Evolutionary conservation across 805 yeast genomes (phyloP).

Genomic region (Barnettozyma pratensis): DNA sequence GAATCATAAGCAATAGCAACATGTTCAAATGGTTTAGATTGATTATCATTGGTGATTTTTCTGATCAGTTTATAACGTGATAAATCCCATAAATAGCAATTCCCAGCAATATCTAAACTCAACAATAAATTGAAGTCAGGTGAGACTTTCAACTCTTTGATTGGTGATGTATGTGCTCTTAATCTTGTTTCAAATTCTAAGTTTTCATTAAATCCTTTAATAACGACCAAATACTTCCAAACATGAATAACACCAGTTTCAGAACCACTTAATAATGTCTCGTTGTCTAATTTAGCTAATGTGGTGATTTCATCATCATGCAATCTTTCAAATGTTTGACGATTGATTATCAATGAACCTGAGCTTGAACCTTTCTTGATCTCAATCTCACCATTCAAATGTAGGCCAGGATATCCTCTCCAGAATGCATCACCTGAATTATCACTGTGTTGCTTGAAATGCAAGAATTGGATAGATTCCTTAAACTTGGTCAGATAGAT

Average conservation of each 20-base stretch:
- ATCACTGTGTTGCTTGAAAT: conserved; percentile 35
- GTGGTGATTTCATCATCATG: conserved; percentile 29
- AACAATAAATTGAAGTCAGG: conserved; percentile 49
- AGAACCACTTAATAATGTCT: conserved; percentile 33
- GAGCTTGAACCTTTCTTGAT: conserved; percentile 17
- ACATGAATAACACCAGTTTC: conserved; percentile 56
- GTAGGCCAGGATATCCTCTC: conserved; percentile 42
- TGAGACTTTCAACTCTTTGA: conserved; percentile 44
- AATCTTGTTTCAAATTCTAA: conserved; percentile 40
- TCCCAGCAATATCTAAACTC: conserved; percentile 51
- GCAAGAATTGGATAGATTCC: conserved; percentile 39
- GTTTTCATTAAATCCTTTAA: conserved; percentile 19
- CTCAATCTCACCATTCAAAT: conserved; percentile 24
- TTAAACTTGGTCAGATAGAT: conserved; percentile 39
- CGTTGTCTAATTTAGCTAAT: conserved; percentile 22
- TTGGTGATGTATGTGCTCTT: conserved; percentile 51
- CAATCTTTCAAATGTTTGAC: conserved; percentile 25
- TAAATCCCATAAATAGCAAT: conserved; percentile 60
- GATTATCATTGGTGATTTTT: conserved; percentile 17
- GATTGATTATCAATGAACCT: conserved; percentile 22
- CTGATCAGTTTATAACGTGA: conserved; percentile 47
- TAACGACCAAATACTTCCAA: conserved; percentile 35
- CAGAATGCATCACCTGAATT: conserved; percentile 34
- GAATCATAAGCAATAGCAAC: conserved; percentile 48
- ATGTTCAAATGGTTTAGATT: conserved; percentile 14